Evolutionary conservation across 148 eudicot genomes (phyloP).

Genomic region (Vaccinium darrowii): DNA sequence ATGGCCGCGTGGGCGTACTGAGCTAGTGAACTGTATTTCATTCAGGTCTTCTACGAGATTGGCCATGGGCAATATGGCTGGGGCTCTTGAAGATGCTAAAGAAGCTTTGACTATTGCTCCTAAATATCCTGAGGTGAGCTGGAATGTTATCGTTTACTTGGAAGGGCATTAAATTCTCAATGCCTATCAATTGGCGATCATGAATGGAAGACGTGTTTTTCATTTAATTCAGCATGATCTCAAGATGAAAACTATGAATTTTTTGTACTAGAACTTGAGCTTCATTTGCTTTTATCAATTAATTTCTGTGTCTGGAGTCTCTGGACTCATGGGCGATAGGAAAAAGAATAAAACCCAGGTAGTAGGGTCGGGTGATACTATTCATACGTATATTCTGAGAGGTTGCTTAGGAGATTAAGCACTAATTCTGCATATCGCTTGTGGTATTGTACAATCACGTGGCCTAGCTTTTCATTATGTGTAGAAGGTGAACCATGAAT

Average conservation of each 20-base stretch:
- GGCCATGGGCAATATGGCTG: constrained; percentile 47
- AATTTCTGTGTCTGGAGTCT: not conserved
- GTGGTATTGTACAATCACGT: not conserved
- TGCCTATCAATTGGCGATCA: not conserved
- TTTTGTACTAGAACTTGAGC: not conserved
- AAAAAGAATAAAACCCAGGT: not conserved
- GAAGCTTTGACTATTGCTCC: constrained; percentile 59
- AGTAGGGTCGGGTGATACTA: not conserved
- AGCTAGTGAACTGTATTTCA: not conserved
- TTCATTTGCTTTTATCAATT: no score
- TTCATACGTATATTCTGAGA: not conserved
- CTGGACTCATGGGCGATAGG: not conserved
- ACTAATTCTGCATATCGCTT: not conserved
- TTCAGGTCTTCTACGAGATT: constrained; percentile 64
- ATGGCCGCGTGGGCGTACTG: not conserved
- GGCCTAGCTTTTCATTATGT: not conserved
- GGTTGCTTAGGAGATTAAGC: not conserved
- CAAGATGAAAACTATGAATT: not conserved
- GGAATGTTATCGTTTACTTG: constrained; percentile 7
- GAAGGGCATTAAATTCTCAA: not conserved
- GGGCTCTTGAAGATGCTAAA: constrained; percentile 80
- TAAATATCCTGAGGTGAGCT: constrained; percentile 57
- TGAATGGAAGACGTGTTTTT: constrained; percentile 3
- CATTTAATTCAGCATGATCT: not conserved
- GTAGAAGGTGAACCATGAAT: not conserved